phyloP scores from a whole-genome alignment of 768 basidiomycete species.

The Hygrocybe punicea region DNA sequence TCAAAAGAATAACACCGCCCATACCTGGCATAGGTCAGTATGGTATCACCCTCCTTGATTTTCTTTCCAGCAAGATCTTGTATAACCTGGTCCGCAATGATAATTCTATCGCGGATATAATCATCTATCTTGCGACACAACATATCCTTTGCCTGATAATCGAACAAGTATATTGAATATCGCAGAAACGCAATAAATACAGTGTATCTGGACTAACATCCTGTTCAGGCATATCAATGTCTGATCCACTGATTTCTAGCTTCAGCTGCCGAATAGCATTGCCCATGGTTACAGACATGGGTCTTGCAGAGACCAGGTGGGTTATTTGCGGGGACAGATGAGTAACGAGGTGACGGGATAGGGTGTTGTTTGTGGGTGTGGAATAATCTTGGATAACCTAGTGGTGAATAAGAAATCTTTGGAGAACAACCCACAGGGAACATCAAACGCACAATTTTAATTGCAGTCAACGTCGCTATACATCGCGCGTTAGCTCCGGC shows the following conservation, averaged over 20 bases:
- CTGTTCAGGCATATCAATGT: slow-evolving; percentile 92
- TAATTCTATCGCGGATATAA: slow-evolving; percentile 92
- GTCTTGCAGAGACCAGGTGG: slow-evolving; percentile 80
- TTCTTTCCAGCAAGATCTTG: slow-evolving; percentile 85
- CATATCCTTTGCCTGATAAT: slow-evolving; percentile 74
- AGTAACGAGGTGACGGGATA: slow-evolving; percentile 88
- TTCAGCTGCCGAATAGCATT: slow-evolving; percentile 94
- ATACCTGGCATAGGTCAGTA: slow-evolving; percentile 90
- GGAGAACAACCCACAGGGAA: slow-evolving; percentile 6
- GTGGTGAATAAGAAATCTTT: slow-evolving; percentile 1
- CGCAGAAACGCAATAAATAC: slow-evolving; percentile 3
- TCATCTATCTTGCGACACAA: slow-evolving; percentile 84
- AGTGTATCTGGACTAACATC: slow-evolving; percentile 53
- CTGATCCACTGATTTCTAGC: slow-evolving; percentile 87
- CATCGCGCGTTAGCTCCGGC: slow-evolving; percentile 94
- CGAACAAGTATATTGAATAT: slow-evolving; percentile 5
- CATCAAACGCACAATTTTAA: slow-evolving; percentile 71
- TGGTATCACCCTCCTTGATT: slow-evolving; percentile 90
- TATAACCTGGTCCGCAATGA: slow-evolving; percentile 90
- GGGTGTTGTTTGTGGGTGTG: slow-evolving; percentile 80
- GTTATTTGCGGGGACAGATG: slow-evolving; percentile 92
- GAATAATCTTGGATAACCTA: slow-evolving; percentile 90
- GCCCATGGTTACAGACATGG: slow-evolving; percentile 92
- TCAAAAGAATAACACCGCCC: slow-evolving; percentile 12
- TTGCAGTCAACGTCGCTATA: slow-evolving; percentile 85